These are phyloP conservation scores for Coemansia sp. DNA, from an alignment of 192 early-diverging fungal species.

Conservation along the genomic window DNA sequence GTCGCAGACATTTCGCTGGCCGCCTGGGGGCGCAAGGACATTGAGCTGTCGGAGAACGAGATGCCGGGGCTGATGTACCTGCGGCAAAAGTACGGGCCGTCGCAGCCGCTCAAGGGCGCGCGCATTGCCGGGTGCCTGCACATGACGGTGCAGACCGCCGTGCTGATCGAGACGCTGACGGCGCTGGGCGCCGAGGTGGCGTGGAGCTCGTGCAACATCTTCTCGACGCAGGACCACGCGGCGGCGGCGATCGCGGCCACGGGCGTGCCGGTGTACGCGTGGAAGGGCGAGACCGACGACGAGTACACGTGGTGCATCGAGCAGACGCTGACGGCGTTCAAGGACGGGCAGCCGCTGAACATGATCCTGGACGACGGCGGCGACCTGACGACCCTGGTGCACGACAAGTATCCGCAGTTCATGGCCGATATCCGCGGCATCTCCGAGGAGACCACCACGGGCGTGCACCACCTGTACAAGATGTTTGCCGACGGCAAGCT, in stretches of 20 bases:
- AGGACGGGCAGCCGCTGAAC: constrained; percentile 90
- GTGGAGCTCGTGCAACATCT: constrained; percentile 87
- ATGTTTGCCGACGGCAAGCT: constrained; percentile 95
- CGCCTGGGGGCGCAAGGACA: constrained; percentile 96
- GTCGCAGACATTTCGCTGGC: constrained; percentile 90
- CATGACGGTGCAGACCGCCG: constrained; percentile 99
- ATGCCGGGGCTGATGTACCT: constrained; percentile 98
- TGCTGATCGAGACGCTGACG: constrained; percentile 95
- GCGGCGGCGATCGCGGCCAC: constrained; percentile 96
- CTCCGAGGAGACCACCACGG: constrained; percentile 99
- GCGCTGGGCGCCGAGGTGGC: constrained; percentile 93
- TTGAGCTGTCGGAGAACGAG: constrained; percentile 93
- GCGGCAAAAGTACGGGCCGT: constrained; percentile 85
- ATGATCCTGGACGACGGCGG: constrained; percentile 99
- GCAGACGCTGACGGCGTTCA: constrained; percentile 88
- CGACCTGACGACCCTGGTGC: constrained; percentile 93
- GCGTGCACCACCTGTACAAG: constrained; percentile 99
- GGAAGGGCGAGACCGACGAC: constrained; percentile 99
- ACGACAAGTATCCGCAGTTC: constrained; percentile 91
- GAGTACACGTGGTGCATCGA: constrained; percentile 99
- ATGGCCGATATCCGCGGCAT: constrained; percentile 86
- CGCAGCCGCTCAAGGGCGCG: constrained; percentile 88
- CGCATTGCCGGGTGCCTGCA: constrained; percentile 97
- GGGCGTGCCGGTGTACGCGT: constrained; percentile 95
- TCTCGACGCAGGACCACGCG: constrained; percentile 99